These are phyloP conservation scores for Candida maltosa DNA, from an alignment of 805 yeast species.

Conservation along the genomic window DNA sequence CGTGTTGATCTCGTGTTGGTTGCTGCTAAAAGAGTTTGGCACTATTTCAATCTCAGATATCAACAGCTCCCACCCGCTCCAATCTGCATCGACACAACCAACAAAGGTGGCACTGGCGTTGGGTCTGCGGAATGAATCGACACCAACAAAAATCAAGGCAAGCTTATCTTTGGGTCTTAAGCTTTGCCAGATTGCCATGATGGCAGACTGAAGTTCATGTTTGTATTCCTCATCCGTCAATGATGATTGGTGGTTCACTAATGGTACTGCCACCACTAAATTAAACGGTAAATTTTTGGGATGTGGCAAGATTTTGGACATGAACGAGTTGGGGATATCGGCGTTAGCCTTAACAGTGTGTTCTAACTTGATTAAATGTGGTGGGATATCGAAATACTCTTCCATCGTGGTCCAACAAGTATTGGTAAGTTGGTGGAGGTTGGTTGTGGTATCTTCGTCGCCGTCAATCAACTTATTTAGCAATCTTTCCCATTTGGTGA, in stretches of 20 bases:
- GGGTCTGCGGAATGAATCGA: conserved; percentile 37
- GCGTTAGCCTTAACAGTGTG: conserved; percentile 36
- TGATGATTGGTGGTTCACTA: conserved; percentile 22
- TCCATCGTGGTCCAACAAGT: conserved; percentile 47
- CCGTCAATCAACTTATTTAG: conserved; percentile 15
- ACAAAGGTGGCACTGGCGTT: conserved; percentile 40
- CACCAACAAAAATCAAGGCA: conserved; percentile 48
- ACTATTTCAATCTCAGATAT: conserved; percentile 32
- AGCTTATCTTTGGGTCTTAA: conserved; percentile 40
- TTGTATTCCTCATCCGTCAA: conserved; percentile 26
- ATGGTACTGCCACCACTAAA: conserved; percentile 40
- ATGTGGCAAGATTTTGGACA: conserved; percentile 35
- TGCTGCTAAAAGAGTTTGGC: conserved; percentile 8
- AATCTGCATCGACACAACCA: conserved; percentile 41
- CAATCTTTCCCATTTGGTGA: conserved; percentile 41
- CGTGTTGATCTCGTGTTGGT: conserved; percentile 20
- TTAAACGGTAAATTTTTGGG: conserved; percentile 40
- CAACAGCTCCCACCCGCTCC: conserved; percentile 50
- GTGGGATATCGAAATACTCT: conserved; percentile 30
- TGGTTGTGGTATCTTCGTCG: conserved; percentile 18
- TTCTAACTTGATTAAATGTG: conserved; percentile 34
- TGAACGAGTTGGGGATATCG: conserved; percentile 32
- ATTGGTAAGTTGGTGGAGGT: conserved; percentile 45
- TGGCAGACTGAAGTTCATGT: conserved; percentile 14
- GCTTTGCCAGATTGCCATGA: conserved; percentile 22